These are phyloP conservation scores for Calonectria naviculata DNA, from an alignment of 2,329 filamentous ascomycete genomes.

Conservation along the genomic window DNA sequence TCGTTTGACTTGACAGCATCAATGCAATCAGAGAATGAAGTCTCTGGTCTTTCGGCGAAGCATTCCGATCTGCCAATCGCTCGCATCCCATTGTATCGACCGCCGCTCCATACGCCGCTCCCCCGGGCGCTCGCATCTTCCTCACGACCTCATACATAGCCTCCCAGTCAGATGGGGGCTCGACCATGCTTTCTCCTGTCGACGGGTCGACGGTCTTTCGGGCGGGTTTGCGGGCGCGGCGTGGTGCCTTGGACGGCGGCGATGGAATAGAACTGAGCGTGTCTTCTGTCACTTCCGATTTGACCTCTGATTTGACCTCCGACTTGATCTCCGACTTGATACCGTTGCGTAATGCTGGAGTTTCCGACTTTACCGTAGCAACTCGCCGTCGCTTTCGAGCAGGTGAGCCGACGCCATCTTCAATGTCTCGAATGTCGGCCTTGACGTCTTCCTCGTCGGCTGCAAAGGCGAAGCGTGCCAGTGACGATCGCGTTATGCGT, in stretches of 20 bases:
- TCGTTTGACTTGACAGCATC: constrained; percentile 94
- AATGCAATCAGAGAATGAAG: constrained; percentile 89
- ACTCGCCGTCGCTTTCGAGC: constrained; percentile 46
- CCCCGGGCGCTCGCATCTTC: constrained; percentile 74
- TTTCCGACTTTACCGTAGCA: constrained; percentile 23
- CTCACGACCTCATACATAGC: constrained; percentile 82
- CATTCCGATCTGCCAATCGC: constrained; percentile 68
- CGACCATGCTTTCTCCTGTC: constrained; percentile 52
- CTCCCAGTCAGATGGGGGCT: constrained; percentile 85
- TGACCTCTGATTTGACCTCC: constrained; percentile 48
- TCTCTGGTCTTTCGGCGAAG: constrained; percentile 68
- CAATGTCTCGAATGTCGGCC: constrained; percentile 59
- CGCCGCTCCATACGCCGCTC: constrained; percentile 76
- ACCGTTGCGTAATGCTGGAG: constrained; percentile 26
- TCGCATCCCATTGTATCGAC: constrained; percentile 99
- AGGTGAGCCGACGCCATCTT: constrained; percentile 60
- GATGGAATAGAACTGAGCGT: constrained; percentile 35
- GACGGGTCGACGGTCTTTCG: constrained; percentile 54
- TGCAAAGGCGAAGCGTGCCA: constrained; percentile 59
- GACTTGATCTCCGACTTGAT: constrained; percentile 53
- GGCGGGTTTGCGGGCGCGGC: constrained; percentile 58
- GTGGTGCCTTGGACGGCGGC: constrained; percentile 40
- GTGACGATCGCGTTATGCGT: constrained; percentile 60
- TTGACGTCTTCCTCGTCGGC: constrained; percentile 38
- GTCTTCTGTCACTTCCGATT: constrained; percentile 52